Conservation (phyloP, 345 rosid genomes). For the Mangifera indica region DNA sequence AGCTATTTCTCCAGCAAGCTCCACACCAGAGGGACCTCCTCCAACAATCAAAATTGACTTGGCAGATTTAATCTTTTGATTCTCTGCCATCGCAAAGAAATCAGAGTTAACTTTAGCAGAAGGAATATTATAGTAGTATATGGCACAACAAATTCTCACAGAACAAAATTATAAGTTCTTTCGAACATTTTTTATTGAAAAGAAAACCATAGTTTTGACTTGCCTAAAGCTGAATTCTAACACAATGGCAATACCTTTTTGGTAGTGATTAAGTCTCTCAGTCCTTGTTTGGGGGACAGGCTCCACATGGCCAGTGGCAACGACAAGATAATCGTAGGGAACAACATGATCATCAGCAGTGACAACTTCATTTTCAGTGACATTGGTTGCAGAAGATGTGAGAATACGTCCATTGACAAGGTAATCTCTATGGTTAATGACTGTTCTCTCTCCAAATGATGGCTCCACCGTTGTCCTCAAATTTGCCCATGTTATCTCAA, state of each 20-base stretch:
- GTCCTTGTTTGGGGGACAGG: conserved; percentile 47
- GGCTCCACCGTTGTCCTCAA: conserved; percentile 91
- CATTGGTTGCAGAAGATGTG: conserved; percentile 53
- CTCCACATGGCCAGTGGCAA: conserved; percentile 77
- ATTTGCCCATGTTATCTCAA: conserved; percentile 83
- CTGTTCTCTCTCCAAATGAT: conserved; percentile 59
- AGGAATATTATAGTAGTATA: not conserved
- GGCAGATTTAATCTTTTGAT: conserved; percentile 71
- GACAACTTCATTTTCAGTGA: conserved; percentile 58
- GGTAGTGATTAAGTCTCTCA: conserved; percentile 54
- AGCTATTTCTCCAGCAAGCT: conserved; percentile 87
- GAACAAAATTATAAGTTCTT: not conserved
- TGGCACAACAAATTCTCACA: not conserved
- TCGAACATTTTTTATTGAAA: not conserved
- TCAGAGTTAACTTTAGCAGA: conserved; percentile 9
- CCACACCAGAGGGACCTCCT: conserved; percentile 95
- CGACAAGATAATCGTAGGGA: conserved; percentile 73
- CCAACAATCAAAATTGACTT: conserved; percentile 74
- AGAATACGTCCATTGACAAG: conserved; percentile 54
- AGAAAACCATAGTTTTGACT: too few relatives aligned
- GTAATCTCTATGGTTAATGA: conserved; percentile 69
- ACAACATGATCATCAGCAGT: conserved; percentile 46
- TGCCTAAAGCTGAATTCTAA: too few relatives aligned
- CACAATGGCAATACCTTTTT: conserved; percentile 40
- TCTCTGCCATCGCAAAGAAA: conserved; percentile 40